Conservation (phyloP, 257 asterid genomes). For the Rhazya stricta region DNA sequence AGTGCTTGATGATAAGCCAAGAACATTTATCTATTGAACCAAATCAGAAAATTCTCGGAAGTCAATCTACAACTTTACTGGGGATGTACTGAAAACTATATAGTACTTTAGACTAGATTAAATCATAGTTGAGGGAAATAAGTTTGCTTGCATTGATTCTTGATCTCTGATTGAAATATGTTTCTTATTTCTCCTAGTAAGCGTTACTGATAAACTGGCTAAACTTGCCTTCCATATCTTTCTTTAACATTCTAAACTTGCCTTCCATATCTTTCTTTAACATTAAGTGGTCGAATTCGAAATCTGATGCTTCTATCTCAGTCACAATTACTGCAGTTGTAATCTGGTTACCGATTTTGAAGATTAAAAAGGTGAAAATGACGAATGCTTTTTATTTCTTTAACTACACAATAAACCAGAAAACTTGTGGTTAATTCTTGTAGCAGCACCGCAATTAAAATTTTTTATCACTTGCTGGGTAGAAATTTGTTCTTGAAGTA, state of each 20-base stretch:
- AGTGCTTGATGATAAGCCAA: neutral
- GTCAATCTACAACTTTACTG: neutral
- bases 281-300: neutral
- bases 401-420: neutral
- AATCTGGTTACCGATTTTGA: neutral
- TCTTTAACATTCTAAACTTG: neutral
- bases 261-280: too few species aligned
- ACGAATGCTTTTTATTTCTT: too few species aligned
- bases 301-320: constrained; percentile 2
- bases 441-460: neutral
- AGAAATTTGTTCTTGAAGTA: neutral
- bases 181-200: neutral
- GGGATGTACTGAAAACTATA: neutral
- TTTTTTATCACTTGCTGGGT: neutral
- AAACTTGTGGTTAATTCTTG: neutral
- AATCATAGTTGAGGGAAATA: neutral
- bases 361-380: neutral
- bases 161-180: neutral
- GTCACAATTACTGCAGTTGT: neutral
- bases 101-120: neutral
- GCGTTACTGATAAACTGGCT: neutral
- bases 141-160: too few species aligned
- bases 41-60: neutral
- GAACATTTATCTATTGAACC: neutral
- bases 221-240: neutral